A percentile compares a stretch with the other conserved stretches of the same genome.
Conservation (phyloP, 352 stramenopile genomes). For the Phytopythium litorale region DNA sequence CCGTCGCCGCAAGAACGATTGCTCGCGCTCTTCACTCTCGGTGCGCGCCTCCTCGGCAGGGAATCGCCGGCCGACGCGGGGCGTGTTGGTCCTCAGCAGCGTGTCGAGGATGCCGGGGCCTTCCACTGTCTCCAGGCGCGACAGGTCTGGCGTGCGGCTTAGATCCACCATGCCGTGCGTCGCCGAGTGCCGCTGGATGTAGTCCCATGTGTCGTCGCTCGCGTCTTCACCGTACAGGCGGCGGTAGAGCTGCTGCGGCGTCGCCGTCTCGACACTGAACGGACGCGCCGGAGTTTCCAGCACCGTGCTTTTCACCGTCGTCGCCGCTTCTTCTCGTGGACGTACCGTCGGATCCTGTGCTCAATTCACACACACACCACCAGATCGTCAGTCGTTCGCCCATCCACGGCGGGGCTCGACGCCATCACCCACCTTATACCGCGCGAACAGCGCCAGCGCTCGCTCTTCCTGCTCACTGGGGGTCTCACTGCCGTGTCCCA, state of each 20-base stretch:
- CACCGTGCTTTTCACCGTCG: not conserved
- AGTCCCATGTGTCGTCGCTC: not conserved
- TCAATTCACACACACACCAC: not conserved
- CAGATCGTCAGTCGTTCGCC: not conserved
- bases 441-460: conserved; percentile 18
- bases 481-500: not conserved
- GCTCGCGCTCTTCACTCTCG: conserved; percentile 47
- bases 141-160: conserved; percentile 26
- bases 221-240: conserved; percentile 4
- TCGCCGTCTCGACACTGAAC: conserved; percentile 4
- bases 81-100: conserved; percentile 39
- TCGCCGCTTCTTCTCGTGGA: not conserved
- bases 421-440: conserved; percentile 6
- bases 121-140: conserved; percentile 53
- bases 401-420: not conserved
- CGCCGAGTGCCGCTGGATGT: not conserved
- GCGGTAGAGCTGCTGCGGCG: not conserved
- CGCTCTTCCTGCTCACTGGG: not conserved
- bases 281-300: not conserved
- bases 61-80: conserved; percentile 39
- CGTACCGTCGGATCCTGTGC: conserved; percentile 9
- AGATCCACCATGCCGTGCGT: conserved; percentile 47
- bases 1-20: conserved; percentile 38
- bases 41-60: conserved; percentile 40
- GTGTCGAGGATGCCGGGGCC: conserved; percentile 55